Percentiles rank a stretch among this genome's conserved stretches.
These are phyloP conservation scores for Lepiota subincarnata DNA, from an alignment of 768 basidiomycete genomes.

Conservation along the genomic window DNA sequence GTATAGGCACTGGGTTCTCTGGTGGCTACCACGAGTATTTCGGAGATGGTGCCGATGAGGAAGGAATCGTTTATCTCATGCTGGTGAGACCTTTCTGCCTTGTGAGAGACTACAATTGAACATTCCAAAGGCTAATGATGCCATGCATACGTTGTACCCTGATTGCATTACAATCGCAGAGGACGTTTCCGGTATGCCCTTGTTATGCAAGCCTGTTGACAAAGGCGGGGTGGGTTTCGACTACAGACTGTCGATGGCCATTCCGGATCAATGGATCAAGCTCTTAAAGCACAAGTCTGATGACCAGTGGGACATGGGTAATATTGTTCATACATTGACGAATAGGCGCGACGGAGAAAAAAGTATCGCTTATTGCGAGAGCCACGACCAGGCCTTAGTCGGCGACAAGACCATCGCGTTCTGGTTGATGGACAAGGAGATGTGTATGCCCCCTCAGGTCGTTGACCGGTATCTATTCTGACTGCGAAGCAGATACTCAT, in stretches of 20 bases:
- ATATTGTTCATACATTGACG: constrained; percentile 85
- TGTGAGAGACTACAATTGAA: constrained; percentile 8
- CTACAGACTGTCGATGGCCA: constrained; percentile 96
- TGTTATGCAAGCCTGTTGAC: constrained; percentile 74
- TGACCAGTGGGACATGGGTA: constrained; percentile 81
- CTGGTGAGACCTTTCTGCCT: constrained; percentile 52
- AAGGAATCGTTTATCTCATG: constrained; percentile 95
- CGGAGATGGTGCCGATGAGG: constrained; percentile 76
- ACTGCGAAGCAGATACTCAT: constrained; percentile 61
- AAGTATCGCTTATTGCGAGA: constrained; percentile 91
- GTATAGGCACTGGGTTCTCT: constrained; percentile 96
- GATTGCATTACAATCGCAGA: constrained; percentile 89
- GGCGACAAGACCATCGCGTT: constrained; percentile 99
- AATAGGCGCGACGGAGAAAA: constrained; percentile 89
- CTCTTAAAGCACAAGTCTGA: constrained; percentile 89
- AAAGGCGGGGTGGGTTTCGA: constrained; percentile 96
- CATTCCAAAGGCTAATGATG: constrained; percentile 79
- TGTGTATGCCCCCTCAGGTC: constrained; percentile 65
- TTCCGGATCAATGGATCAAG: constrained; percentile 99
- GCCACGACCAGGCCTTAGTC: constrained; percentile 96
- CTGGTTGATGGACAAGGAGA: constrained; percentile 99
- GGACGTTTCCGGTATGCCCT: constrained; percentile 98
- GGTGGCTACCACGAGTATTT: constrained; percentile 99
- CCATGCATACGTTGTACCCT: constrained; percentile 80
- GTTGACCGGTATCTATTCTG: neutral